These are phyloP conservation scores for Hypoxylon rickii DNA, from an alignment of 495 filamentous ascomycete species.

Conservation along the genomic window DNA sequence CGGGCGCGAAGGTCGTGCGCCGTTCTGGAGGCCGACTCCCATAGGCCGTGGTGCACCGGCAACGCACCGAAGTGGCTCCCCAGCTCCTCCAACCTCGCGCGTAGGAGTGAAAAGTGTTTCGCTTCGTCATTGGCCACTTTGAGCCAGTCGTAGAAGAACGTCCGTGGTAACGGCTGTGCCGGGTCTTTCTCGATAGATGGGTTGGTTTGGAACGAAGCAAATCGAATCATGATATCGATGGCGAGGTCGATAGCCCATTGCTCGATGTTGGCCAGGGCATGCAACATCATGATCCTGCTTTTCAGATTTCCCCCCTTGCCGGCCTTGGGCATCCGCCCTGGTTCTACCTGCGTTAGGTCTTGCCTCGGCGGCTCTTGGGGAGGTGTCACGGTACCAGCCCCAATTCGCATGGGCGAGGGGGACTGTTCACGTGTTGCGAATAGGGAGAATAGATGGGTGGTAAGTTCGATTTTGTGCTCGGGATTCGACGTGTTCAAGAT, in stretches of 20 bases:
- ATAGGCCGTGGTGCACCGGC: constrained; percentile 57
- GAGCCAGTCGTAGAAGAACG: constrained; percentile 60
- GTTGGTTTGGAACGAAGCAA: constrained; percentile 51
- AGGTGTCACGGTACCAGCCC: constrained; percentile 42
- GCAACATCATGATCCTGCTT: constrained; percentile 57
- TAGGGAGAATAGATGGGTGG: constrained; percentile 51
- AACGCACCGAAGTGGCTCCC: constrained; percentile 55
- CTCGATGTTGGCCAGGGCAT: constrained; percentile 59
- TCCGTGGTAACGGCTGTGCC: constrained; percentile 47
- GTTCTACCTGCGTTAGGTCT: constrained; percentile 47
- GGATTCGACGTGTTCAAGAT: constrained; percentile 56
- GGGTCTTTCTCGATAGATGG: constrained; percentile 10
- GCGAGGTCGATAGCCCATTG: constrained; percentile 60
- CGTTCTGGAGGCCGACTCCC: constrained; percentile 53
- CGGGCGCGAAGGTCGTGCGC: constrained; percentile 54
- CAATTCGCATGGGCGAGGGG: constrained; percentile 52
- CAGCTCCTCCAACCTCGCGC: constrained; percentile 54
- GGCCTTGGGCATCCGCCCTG: constrained; percentile 49
- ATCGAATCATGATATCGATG: constrained; percentile 59
- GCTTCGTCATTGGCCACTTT: constrained; percentile 60
- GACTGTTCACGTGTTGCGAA: constrained; percentile 50
- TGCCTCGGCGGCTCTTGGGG: constrained; percentile 55
- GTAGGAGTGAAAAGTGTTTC: constrained; percentile 58
- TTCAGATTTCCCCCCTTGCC: constrained; percentile 53
- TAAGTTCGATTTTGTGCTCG: constrained; percentile 59